Percentiles rank a stretch among this genome's conserved stretches.
These are phyloP conservation scores for Candida yuanshanica DNA, from an alignment of 805 yeast genomes.

Conservation along the genomic window DNA sequence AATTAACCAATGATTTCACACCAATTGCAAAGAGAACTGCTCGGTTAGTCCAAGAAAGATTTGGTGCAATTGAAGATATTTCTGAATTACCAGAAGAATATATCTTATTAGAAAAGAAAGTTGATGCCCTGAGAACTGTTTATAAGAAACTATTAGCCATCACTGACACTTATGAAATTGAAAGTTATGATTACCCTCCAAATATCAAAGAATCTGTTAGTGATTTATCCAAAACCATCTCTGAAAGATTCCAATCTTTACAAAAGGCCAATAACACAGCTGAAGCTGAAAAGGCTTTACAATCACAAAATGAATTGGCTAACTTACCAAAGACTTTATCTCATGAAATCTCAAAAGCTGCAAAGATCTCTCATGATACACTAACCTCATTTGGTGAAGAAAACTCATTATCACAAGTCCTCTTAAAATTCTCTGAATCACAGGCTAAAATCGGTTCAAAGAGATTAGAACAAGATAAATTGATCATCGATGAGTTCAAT, in stretches of 20 bases:
- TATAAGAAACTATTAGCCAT: conserved; percentile 47
- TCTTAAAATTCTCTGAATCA: conserved; percentile 45
- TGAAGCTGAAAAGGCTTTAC: conserved; percentile 56
- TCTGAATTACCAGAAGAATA: conserved; percentile 84
- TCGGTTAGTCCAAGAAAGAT: conserved; percentile 69
- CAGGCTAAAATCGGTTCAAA: conserved; percentile 62
- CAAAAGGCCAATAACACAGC: conserved; percentile 60
- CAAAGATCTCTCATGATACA: conserved; percentile 43
- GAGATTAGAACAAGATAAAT: conserved; percentile 64
- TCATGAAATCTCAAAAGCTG: conserved; percentile 60
- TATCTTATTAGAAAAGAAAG: conserved; percentile 62
- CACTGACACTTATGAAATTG: conserved; percentile 62
- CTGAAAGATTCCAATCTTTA: conserved; percentile 51
- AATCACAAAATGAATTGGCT: conserved; percentile 23
- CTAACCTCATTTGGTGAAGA: conserved; percentile 27
- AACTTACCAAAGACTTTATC: conserved; percentile 63
- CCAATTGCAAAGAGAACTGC: conserved; percentile 79
- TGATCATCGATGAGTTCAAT: conserved; percentile 56
- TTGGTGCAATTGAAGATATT: conserved; percentile 77
- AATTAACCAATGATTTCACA: conserved; percentile 50
- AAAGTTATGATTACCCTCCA: conserved; percentile 81
- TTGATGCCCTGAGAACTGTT: conserved; percentile 57
- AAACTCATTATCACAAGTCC: conserved; percentile 18
- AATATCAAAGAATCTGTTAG: conserved; percentile 60
- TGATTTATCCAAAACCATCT: conserved; percentile 54